phyloP scores from a whole-genome alignment of 805 yeast genomes.

The Torulaspora maleeae region DNA sequence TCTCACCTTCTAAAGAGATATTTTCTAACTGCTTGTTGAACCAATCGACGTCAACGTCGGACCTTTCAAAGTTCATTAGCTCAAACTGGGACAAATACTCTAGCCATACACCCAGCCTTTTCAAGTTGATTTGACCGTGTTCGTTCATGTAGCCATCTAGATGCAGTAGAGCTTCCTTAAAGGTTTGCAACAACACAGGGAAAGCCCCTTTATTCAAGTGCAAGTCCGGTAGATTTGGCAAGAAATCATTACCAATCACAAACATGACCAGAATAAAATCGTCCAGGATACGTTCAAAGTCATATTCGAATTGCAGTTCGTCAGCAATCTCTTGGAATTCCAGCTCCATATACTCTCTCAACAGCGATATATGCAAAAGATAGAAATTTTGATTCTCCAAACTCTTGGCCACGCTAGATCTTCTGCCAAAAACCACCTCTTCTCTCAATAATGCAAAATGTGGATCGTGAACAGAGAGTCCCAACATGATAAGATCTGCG shows the following conservation, averaged over 20 bases:
- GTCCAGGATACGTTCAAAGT: conserved; percentile 85
- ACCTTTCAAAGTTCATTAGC: conserved; percentile 76
- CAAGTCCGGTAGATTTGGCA: conserved; percentile 92
- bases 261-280: conserved; percentile 89
- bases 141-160: conserved; percentile 83
- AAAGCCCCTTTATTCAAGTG: conserved; percentile 94
- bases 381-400: conserved; percentile 77
- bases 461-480: conserved; percentile 89
- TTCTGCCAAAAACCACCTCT: conserved; percentile 82
- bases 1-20: conserved; percentile 67
- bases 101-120: conserved; percentile 70
- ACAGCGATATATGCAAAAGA: conserved; percentile 76
- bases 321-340: conserved; percentile 74
- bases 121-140: conserved; percentile 72
- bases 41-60: conserved; percentile 85
- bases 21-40: conserved; percentile 80
- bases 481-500: conserved; percentile 93
- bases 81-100: conserved; percentile 75
- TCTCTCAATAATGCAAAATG: conserved; percentile 92
- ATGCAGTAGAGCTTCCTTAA: conserved; percentile 69
- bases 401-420: conserved; percentile 38
- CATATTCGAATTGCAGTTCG: conserved; percentile 57
- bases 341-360: conserved; percentile 84
- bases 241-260: conserved; percentile 96
- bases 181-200: conserved; percentile 84